phyloP scores from a whole-genome alignment of 148 eudicot genomes.

The Euryodendron excelsum region DNA sequence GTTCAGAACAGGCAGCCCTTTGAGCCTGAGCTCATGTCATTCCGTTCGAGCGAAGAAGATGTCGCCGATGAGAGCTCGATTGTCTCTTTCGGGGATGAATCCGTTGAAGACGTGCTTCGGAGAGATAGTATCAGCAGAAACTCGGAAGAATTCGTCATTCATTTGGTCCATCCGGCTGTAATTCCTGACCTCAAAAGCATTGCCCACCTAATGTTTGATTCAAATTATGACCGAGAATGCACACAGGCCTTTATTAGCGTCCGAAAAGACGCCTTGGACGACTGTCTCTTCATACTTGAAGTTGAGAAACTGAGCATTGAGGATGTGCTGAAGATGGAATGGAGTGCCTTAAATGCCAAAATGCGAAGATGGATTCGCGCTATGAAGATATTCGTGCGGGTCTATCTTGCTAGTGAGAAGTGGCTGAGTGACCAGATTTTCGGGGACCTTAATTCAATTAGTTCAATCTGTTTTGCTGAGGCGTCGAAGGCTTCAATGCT shows the following conservation, averaged over 20 bases:
- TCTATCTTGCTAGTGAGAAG: slow-evolving; percentile 76
- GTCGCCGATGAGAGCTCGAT: slow-evolving; percentile 44
- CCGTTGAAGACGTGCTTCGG: slow-evolving; percentile 43
- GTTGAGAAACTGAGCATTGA: slow-evolving; percentile 79
- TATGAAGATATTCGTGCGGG: slow-evolving; percentile 62
- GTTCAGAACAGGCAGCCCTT: slow-evolving; percentile 68
- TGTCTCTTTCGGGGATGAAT: slow-evolving; percentile 58
- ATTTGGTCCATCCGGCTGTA: slow-evolving; percentile 59
- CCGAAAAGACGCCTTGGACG: slow-evolving; percentile 68
- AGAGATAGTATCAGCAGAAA: slow-evolving; percentile 52
- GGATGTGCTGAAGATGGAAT: slow-evolving; percentile 80
- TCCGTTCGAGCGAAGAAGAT: slow-evolving; percentile 69
- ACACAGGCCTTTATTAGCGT: slow-evolving; percentile 57
- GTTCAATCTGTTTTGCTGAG: slow-evolving; percentile 58
- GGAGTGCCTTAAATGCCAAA: slow-evolving; percentile 59
- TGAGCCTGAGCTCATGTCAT: slow-evolving; percentile 63
- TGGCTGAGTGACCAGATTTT: slow-evolving; percentile 66
- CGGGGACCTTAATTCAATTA: slow-evolving; percentile 47
- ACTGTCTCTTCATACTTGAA: slow-evolving; percentile 63
- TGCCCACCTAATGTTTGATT: slow-evolving; percentile 60
- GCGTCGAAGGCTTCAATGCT: slow-evolving; percentile 61
- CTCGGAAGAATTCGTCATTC: slow-evolving; percentile 46
- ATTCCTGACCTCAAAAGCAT: slow-evolving; percentile 68
- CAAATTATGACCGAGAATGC: slow-evolving; percentile 65
- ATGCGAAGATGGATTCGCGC: slow-evolving; percentile 80